phyloP scores from a whole-genome alignment of 2,329 filamentous ascomycete species.

The Tolypocladium nubicola region DNA sequence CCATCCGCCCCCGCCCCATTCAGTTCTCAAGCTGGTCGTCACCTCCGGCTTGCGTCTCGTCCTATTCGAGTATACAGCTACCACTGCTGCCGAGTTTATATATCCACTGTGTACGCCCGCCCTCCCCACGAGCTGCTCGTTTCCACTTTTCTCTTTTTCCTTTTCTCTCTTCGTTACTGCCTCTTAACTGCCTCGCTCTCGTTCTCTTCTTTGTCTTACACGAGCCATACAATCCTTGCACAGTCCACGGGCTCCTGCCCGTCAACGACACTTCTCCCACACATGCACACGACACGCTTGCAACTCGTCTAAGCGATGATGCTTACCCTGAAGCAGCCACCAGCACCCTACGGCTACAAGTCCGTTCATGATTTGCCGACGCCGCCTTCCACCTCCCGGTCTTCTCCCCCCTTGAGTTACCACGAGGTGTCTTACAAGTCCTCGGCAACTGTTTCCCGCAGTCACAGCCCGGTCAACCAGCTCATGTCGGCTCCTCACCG shows the following conservation, averaged over 20 bases:
- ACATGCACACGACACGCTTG: slow-evolving; percentile 17
- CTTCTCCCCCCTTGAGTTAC: slow-evolving; percentile 42
- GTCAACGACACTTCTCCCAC: slow-evolving; percentile 3
- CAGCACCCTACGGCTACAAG: slow-evolving; percentile 46
- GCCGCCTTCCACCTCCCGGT: slow-evolving; percentile 43
- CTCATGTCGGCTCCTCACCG: slow-evolving; percentile 61
- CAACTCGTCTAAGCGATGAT: slow-evolving; percentile 33
- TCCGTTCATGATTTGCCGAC: slow-evolving; percentile 53
- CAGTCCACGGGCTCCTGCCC: background rate
- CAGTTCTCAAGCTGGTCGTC: slow-evolving; percentile 34
- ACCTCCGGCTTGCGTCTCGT: slow-evolving; percentile 29
- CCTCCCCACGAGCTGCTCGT: slow-evolving; percentile 5
- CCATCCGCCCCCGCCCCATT: slow-evolving; percentile 29
- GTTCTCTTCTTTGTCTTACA: slow-evolving; percentile 6
- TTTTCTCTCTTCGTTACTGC: slow-evolving; percentile 7
- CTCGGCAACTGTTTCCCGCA: slow-evolving; percentile 26
- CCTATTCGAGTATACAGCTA: slow-evolving; percentile 6
- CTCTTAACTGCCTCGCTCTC: slow-evolving; percentile 11
- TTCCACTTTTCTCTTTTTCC: slow-evolving; percentile 7
- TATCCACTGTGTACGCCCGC: slow-evolving; percentile 15
- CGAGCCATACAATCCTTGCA: background rate
- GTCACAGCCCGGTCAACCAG: slow-evolving; percentile 37
- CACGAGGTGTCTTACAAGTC: slow-evolving; percentile 35
- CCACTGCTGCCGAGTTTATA: slow-evolving; percentile 21
- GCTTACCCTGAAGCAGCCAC: slow-evolving; percentile 52